phyloP scores from a whole-genome alignment of 192 early-diverging fungal species.

The Coemansia asiatica region DNA sequence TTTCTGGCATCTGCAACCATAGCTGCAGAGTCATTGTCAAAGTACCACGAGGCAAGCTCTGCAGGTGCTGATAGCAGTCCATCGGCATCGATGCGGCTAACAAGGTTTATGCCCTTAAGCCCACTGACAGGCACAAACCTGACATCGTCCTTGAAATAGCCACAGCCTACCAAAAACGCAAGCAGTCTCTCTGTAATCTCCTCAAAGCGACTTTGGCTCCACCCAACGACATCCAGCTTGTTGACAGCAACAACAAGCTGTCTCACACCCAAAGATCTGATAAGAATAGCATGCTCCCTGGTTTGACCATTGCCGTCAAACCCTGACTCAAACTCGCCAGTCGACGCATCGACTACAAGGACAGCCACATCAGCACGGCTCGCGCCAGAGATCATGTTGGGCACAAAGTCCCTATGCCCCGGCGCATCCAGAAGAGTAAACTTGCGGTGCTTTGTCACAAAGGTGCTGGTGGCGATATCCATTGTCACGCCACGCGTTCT shows the following conservation, averaged over 20 bases:
- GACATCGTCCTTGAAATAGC: constrained; percentile 74
- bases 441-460: constrained; percentile 72
- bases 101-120: constrained; percentile 85
- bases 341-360: constrained; percentile 85
- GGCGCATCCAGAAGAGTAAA: constrained; percentile 96
- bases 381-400: constrained; percentile 98
- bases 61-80: not conserved
- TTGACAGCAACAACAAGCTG: constrained; percentile 94
- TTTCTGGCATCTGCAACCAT: too few species aligned
- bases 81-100: constrained; percentile 37
- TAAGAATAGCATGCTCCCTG: constrained; percentile 89
- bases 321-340: constrained; percentile 93
- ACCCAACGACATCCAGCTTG: constrained; percentile 89
- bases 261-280: constrained; percentile 88
- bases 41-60: constrained; percentile 70
- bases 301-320: constrained; percentile 95
- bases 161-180: constrained; percentile 73
- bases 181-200: constrained; percentile 71
- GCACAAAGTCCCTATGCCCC: constrained; percentile 97
- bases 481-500: constrained; percentile 88
- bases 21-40: constrained; percentile 6
- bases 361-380: constrained; percentile 90
- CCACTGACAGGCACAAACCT: constrained; percentile 91
- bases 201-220: constrained; percentile 76
- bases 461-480: constrained; percentile 89